Percentiles rank a stretch among this genome's conserved stretches.
Conservation (phyloP, 192 early-diverging fungal species). For the Backusella parvicylindrica region DNA sequence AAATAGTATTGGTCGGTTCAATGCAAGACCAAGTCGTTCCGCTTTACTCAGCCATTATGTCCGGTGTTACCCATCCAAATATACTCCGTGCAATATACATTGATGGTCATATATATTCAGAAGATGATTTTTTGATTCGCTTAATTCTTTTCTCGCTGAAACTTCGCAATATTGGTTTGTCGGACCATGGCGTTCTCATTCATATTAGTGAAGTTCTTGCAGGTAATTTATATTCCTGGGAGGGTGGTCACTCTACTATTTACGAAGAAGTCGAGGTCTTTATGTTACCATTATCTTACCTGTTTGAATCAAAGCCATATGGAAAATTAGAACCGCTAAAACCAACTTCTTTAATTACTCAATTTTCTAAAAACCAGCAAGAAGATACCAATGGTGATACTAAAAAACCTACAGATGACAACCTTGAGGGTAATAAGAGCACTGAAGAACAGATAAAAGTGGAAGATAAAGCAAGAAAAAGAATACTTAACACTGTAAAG, state of each 20-base stretch:
- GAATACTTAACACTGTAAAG: background rate
- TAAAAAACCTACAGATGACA: background rate
- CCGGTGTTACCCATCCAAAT: conserved; percentile 67
- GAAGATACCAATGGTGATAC: conserved; percentile 2
- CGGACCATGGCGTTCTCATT: conserved; percentile 83
- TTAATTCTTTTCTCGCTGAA: conserved; percentile 85
- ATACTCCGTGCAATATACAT: conserved; percentile 92
- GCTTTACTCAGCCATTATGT: conserved; percentile 73
- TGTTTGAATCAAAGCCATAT: conserved; percentile 47
- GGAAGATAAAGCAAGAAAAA: background rate
- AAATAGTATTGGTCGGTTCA: conserved; percentile 75
- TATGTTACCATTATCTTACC: conserved; percentile 50
- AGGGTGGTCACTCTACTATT: conserved; percentile 89
- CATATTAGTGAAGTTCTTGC: conserved; percentile 84
- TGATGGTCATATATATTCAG: conserved; percentile 75
- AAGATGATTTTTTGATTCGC: conserved; percentile 81
- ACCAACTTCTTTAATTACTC: background rate
- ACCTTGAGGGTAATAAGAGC: too few relatives aligned
- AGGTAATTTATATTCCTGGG: conserved; percentile 82
- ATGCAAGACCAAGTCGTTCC: conserved; percentile 98
- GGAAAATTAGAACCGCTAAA: conserved; percentile 8
- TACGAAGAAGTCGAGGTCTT: conserved; percentile 91
- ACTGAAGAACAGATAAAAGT: background rate
- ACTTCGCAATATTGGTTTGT: conserved; percentile 83
- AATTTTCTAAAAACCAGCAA: background rate